Conservation (phyloP, 2,329 filamentous ascomycete genomes). For the Colletotrichum sublineola region DNA sequence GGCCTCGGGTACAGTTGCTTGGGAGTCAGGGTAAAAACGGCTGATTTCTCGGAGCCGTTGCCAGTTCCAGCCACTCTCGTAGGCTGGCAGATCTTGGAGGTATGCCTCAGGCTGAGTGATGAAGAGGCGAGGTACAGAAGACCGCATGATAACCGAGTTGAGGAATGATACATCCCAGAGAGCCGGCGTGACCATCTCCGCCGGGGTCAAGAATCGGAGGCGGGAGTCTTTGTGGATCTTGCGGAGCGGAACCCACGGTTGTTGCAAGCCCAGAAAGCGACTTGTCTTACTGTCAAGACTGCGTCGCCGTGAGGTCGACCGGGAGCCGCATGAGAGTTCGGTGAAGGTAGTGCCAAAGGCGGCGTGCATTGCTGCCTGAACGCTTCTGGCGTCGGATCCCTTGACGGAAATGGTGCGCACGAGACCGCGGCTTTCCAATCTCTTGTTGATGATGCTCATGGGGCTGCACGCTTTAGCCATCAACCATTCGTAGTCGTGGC, state of each 20-base stretch:
- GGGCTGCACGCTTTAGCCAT: slow-evolving; percentile 76
- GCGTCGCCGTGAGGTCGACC: slow-evolving; percentile 35
- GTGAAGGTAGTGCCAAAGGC: slow-evolving; percentile 72
- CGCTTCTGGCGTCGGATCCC: slow-evolving; percentile 75
- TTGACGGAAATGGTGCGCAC: slow-evolving; percentile 74
- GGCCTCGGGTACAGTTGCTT: slow-evolving; percentile 64
- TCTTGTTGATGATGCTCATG: slow-evolving; percentile 73
- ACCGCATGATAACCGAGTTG: slow-evolving; percentile 79
- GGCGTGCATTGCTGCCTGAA: slow-evolving; percentile 72
- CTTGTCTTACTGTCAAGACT: slow-evolving; percentile 52
- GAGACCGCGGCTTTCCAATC: slow-evolving; percentile 81
- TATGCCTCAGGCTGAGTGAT: slow-evolving; percentile 83
- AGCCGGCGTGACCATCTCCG: slow-evolving; percentile 80
- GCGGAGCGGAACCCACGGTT: slow-evolving; percentile 80
- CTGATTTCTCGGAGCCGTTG: slow-evolving; percentile 74
- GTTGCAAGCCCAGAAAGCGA: slow-evolving; percentile 72
- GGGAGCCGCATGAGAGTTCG: slow-evolving; percentile 50
- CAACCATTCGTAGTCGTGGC: slow-evolving; percentile 70
- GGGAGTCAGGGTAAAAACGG: slow-evolving; percentile 63
- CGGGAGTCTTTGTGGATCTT: slow-evolving; percentile 82
- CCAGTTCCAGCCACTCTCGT: slow-evolving; percentile 77
- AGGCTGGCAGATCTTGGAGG: slow-evolving; percentile 70
- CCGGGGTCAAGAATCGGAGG: slow-evolving; percentile 76
- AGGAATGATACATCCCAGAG: slow-evolving; percentile 81
- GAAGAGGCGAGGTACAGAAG: slow-evolving; percentile 76